A percentile compares a stretch with the other conserved stretches of the same genome.
Evolutionary conservation across 176 grass and related monocot genomes (phyloP).

Genomic region (Rhipidocladum racemiflorum): DNA sequence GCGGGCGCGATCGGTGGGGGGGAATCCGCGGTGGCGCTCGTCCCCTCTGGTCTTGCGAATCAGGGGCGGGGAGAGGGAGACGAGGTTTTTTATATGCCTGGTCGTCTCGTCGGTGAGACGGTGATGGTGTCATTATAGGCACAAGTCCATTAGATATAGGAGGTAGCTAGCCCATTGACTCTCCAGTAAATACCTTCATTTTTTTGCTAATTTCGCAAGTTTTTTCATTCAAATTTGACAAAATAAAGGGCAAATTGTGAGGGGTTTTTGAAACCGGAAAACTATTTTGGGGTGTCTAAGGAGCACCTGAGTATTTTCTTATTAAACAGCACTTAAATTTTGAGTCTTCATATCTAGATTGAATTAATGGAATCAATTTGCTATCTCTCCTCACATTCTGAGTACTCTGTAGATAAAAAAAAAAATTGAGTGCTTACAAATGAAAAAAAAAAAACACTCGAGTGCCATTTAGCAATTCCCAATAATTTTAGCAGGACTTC

Average conservation of each 20-base stretch:
- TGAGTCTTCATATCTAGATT: too few species aligned
- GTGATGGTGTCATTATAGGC: background rate
- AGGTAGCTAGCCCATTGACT: slow-evolving; percentile 12
- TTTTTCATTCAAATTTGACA: background rate
- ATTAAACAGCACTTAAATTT: too few species aligned
- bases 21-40: slow-evolving; percentile 29
- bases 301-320: too few species aligned
- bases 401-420: too few species aligned
- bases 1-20: slow-evolving; percentile 26
- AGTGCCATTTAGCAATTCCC: too few species aligned
- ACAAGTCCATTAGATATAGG: too few species aligned
- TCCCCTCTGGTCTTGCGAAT: slow-evolving; percentile 32
- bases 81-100: slow-evolving; percentile 38
- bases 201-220: background rate
- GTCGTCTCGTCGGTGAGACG: slow-evolving; percentile 43
- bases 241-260: background rate
- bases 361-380: too few species aligned
- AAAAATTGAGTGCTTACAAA: too few species aligned
- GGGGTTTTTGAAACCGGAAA: background rate
- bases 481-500: too few species aligned
- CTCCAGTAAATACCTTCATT: background rate
- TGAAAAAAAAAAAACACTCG: too few species aligned
- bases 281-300: too few species aligned
- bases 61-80: slow-evolving; percentile 30
- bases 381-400: too few species aligned